A percentile compares a stretch with the other conserved stretches of the same genome.
phyloP scores from a whole-genome alignment of 208 protist genomes.

The Trypanosoma brucei region DNA sequence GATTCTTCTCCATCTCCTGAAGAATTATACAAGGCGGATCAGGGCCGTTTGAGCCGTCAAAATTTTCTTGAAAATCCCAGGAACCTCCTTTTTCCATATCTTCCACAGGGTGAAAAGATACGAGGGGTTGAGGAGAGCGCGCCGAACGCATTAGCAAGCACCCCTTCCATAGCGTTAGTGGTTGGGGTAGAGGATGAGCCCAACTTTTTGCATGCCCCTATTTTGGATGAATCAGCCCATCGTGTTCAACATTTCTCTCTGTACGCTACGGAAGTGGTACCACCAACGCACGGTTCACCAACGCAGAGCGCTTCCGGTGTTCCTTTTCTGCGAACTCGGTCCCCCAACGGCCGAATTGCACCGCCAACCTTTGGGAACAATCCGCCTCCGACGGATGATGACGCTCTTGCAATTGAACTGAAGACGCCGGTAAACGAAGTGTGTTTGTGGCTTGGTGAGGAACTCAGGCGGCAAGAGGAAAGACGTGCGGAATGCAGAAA shows the following conservation, averaged over 20 bases:
- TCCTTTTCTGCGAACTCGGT: background rate
- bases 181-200: constrained; percentile 34
- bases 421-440: constrained; percentile 5
- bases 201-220: constrained; percentile 39
- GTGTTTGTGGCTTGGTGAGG: background rate
- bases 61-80: constrained; percentile 58
- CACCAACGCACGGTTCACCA: background rate
- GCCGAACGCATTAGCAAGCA: background rate
- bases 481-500: constrained; percentile 4
- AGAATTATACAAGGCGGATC: constrained; percentile 34
- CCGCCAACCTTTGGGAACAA: background rate
- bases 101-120: constrained; percentile 19
- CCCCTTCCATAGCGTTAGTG: constrained; percentile 12
- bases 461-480: constrained; percentile 8
- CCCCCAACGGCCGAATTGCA: constrained; percentile 2
- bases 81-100: constrained; percentile 40
- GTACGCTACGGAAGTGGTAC: constrained; percentile 11
- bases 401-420: constrained; percentile 12
- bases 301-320: background rate
- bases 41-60: constrained; percentile 38
- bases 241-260: constrained; percentile 33
- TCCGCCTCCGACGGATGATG: constrained; percentile 3
- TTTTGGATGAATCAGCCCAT: constrained; percentile 35
- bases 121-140: background rate
- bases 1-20: constrained; percentile 29